Evolutionary conservation across 768 basidiomycete species (phyloP).

Genomic region (Auricularia sp.): DNA sequence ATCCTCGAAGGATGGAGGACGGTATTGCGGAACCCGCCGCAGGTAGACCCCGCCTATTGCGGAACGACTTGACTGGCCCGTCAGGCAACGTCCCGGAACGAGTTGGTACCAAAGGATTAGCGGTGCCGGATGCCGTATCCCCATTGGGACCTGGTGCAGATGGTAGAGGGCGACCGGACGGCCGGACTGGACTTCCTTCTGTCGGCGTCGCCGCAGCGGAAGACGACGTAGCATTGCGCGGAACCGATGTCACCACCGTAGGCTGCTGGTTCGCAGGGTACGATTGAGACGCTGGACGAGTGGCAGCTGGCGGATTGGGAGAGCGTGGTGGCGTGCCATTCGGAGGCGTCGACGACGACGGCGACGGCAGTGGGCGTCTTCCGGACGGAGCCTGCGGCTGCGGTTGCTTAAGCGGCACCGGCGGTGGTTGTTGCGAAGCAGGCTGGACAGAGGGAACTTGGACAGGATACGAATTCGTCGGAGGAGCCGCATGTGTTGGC

Average conservation of each 20-base stretch:
- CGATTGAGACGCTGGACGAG: background rate
- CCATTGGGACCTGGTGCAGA: background rate
- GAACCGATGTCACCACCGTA: background rate
- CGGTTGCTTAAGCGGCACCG: constrained; percentile 9
- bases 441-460: constrained; percentile 1
- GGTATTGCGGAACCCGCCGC: background rate
- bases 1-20: background rate
- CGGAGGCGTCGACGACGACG: background rate
- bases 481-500: background rate
- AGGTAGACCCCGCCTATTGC: background rate
- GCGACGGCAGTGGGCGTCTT: background rate
- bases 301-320: background rate
- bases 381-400: background rate
- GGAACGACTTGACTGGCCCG: background rate
- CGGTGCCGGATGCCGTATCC: background rate
- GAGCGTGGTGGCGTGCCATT: background rate
- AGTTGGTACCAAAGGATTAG: background rate
- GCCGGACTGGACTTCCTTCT: background rate
- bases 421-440: background rate
- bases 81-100: background rate
- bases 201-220: background rate
- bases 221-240: background rate
- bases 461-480: constrained; percentile 6
- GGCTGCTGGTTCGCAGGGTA: background rate
- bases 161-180: background rate